Base-by-base conservation (phyloP, 176 grass and related monocot genomes). In the Zoysia pacifica region DNA sequence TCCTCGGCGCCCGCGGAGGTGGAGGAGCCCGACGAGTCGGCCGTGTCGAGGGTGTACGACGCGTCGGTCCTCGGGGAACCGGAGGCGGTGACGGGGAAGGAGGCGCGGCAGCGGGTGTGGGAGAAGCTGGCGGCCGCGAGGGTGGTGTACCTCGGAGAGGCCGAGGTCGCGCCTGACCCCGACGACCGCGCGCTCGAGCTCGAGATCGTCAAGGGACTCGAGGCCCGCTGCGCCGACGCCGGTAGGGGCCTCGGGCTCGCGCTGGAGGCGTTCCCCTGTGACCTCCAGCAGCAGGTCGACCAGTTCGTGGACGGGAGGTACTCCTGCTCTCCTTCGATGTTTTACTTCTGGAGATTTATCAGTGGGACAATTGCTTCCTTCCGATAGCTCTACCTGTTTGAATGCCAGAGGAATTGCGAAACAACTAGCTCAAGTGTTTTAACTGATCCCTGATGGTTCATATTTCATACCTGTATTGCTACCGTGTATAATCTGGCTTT, bases 41-140 rank as follows among this genome's bases (percentile, higher is more conserved):
- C 93, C 75, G 40, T 86, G 61, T 94, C 95, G 67, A 91, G 95
- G 87, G 84, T 98, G 70, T 98, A 98, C 43, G 95, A 98, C 55
- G 95, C 95, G 39, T 93, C 95, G 46, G 95, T 94, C 77, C 94
- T 94, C 65, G 92, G 95, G 62, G 92, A 94, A 81, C 95, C 95
- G 42, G 51, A 94, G 83, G 95, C 95, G 18, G 72, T 98, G 86
- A 67, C 94, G 84, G 92, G 92, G 73, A 87, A 78, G 88, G 92
- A 94, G 10, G 72, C 82, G 6, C 90, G 83, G 84, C 76, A 11
- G 5, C 76, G 78, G 81, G 90, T 94, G 60, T 98, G 95, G 95
- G 95, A 94, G 88, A 94, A 91, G 80, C 75, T 94, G 70, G 84
- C 93, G 88, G 64, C 76, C 74, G 95, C 92, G 71, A 87, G 88